Evolutionary conservation across 768 basidiomycete species (phyloP), one percentile per base, ranked within the genome.

Genomic region (Collybiopsis confluens): DNA sequence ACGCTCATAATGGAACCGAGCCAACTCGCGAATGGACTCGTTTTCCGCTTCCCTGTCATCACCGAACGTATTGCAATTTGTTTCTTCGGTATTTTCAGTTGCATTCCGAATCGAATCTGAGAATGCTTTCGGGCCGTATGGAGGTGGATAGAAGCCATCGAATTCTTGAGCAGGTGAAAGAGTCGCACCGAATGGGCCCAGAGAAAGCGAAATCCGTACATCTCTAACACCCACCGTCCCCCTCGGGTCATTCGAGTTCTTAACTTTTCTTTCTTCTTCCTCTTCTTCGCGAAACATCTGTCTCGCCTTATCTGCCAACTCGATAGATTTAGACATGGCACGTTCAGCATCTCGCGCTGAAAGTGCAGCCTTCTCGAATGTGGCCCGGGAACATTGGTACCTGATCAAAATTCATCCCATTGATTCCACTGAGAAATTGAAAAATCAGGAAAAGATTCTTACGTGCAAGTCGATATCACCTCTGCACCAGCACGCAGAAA

Each of bases 171-270:
- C 77, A 0, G 83, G 81, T 6, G 65, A 63, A 15, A 89, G 70
- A 4, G 78, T 83, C 1, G 86, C 85, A 35, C 90, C 89, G 60
- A 80, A 90, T 0, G 88, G 83, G 16, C 90, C 90, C 26, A 91
- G 68, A 4, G 86, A 90, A 4, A 93, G 73, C 2, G 80, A 85
- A 33, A 92, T 75, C 24, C 69, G 73, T 58, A 78, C 35, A 21
- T 36, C 45, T 67, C 65, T 51, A 56, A 41, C 6, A 21, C 13
- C n/a, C n/a, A n/a, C n/a, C n/a, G n/a, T n/a, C n/a, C n/a, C n/a
- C n/a, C n/a, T n/a, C n/a, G n/a, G n/a, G n/a, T n/a, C n/a, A n/a
- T n/a, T n/a, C n/a, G n/a, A n/a, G n/a, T n/a, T n/a, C n/a, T n/a
- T n/a, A 38, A 35, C 45, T 47, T 36, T 40, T 47, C 59, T 48